A percentile compares a stretch with the other conserved stretches of the same genome.
phyloP scores from a whole-genome alignment of 108 stramenopile species.

The Poteriospumella lacustris region DNA sequence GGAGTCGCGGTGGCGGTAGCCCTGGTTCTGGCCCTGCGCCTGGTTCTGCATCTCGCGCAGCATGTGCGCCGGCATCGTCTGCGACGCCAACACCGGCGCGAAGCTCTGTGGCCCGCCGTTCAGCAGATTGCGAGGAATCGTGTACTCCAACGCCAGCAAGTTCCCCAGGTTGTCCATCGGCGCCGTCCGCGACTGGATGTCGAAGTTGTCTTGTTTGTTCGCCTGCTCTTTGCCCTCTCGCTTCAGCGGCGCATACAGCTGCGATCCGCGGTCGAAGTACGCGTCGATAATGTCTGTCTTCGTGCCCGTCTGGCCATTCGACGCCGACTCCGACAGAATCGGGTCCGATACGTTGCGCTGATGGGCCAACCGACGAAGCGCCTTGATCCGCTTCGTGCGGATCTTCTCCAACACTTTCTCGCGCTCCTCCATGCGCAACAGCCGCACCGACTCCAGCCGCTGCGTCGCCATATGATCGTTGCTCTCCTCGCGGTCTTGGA shows the following conservation, averaged over 20 bases:
- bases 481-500: conserved; percentile 51
- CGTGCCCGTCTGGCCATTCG: no score
- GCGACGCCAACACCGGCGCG: neutral
- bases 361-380: conserved; percentile 36
- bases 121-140: neutral
- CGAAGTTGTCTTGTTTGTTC: neutral
- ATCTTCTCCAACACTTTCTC: conserved; percentile 41
- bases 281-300: conserved; percentile 55
- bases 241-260: conserved; percentile 54
- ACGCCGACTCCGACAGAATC: neutral
- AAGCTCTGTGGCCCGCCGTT: neutral
- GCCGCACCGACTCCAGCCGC: conserved; percentile 54
- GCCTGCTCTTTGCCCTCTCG: conserved; percentile 41
- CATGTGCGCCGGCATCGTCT: conserved; percentile 1
- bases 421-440: conserved; percentile 49
- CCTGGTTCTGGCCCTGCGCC: neutral
- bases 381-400: conserved; percentile 50
- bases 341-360: conserved; percentile 12
- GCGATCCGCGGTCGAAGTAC: conserved; percentile 50
- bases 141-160: neutral
- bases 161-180: conserved; percentile 11
- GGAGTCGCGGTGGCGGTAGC: no score
- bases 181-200: neutral
- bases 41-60: neutral
- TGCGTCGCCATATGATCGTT: conserved; percentile 55